Conservation (phyloP, 208 protist genomes). For the Wallacemonas collosoma region DNA sequence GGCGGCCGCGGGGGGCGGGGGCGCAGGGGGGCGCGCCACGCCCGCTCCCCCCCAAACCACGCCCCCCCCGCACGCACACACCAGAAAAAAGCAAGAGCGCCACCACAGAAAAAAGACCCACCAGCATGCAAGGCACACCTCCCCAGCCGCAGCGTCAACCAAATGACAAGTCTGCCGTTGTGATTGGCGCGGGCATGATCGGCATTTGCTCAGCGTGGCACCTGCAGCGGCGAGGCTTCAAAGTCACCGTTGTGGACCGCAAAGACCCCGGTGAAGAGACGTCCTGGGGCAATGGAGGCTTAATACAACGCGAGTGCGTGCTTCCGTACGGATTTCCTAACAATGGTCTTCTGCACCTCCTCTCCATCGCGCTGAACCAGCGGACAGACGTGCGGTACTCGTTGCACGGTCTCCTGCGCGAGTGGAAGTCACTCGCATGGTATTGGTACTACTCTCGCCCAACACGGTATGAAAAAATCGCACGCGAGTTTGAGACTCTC, state of each 20-base stretch:
- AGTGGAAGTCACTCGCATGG: slow-evolving; percentile 19
- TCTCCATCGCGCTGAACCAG: slow-evolving; percentile 19
- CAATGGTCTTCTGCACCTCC: slow-evolving; percentile 16
- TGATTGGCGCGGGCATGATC: slow-evolving; percentile 30
- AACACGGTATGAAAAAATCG: slow-evolving; percentile 2
- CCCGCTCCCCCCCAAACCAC: too few relatives aligned
- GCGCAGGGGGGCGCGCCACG: too few relatives aligned
- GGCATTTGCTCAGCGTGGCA: slow-evolving; percentile 26
- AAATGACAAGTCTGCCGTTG: slow-evolving; percentile 7
- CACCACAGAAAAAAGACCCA: too few relatives aligned
- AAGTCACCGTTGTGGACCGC: slow-evolving; percentile 24
- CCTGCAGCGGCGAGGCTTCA: slow-evolving; percentile 20
- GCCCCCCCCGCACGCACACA: too few relatives aligned
- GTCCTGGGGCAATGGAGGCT: slow-evolving; percentile 26
- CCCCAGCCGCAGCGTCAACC: too few relatives aligned
- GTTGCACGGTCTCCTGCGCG: slow-evolving; percentile 3
- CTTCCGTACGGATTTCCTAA: slow-evolving; percentile 17
- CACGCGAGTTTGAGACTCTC: slow-evolving; percentile 19
- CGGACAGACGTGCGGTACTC: slow-evolving; percentile 26
- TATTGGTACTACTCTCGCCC: slow-evolving; percentile 31
- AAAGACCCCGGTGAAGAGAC: slow-evolving; percentile 23
- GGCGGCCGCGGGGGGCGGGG: too few relatives aligned
- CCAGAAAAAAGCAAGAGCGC: too few relatives aligned
- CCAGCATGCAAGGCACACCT: too few relatives aligned
- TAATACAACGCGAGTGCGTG: slow-evolving; percentile 24